Evolutionary conservation across 2,329 filamentous ascomycete species (phyloP), one percentile per base, ranked within the genome.

Genomic region (Didymella exigua): DNA sequence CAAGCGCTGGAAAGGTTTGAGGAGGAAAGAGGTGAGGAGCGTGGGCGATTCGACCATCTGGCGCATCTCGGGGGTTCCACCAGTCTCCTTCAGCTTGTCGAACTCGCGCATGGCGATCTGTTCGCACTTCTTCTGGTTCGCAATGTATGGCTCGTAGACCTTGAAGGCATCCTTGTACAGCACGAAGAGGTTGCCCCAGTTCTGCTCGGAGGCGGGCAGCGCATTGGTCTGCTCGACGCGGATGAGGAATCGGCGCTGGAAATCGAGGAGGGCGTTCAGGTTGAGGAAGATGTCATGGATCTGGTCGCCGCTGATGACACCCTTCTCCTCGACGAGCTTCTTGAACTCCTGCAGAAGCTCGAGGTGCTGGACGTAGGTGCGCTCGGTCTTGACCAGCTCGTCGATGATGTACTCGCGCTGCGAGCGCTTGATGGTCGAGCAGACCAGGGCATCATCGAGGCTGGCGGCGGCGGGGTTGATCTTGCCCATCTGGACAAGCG

Each of bases 241-340:
- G 68, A 99, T 98, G 42, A 99, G 81, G 69, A 99, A 98, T 24
- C 93, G 86, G 59, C 96, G 88, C 72, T 98, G 93, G 72, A 97
- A 96, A 75, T 99, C 95, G 47, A 99, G 83, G 42, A 99, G 90
- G 26, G 90, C 87, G 73, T 98, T 96, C 70, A 98, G 86, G 76
- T 99, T 99, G 58, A 98, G 82, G 77, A 99, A 99, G 59, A 99
- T 97, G 70, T 93, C 87, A 77, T 98, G 93, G 19, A 96, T 88
- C 9, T 89, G 86, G 72, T 99, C 95, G 49, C 95, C 93, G 2
- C 91, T 89, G 60, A 98, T 86, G 31, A 91, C 86, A 31, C 92
- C 92, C 62, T 89, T 92, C 71, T 96, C 89, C 66, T 97, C 92
- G 50, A 98, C 81, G 21, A 89, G 86, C 76, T 91, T 93, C 78